Evolutionary conservation across 345 rosid species (phyloP), one percentile per base, ranked within the genome.

Genomic region (Citrus glauca): DNA sequence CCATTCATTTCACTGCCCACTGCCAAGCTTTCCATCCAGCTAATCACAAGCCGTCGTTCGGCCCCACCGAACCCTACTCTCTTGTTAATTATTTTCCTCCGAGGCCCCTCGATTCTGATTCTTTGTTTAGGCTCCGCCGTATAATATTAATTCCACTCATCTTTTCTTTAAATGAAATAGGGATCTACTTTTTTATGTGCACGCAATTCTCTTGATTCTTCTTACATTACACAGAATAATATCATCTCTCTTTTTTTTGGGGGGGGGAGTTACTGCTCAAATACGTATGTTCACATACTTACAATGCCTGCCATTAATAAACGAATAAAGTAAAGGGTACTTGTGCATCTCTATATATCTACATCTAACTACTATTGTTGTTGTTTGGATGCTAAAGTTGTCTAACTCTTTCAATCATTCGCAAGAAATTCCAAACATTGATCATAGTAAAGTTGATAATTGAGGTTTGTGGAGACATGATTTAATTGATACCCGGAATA

Each of bases 1-100:
- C 66, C 87, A 78, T 50, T 50, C 19, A 50, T 4, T 4, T 80
- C 74, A 13, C 55, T 45, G 78, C 77, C 83, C 87, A 78, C 87
- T 45, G 78, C 76, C 83, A 85, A 71, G 87, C 88, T 87, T 93
- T 91, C 93, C 69, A 59, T 87, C 85, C 97, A 93, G 97, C 98
- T 93, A 93, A 88, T 79, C 70, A 84, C 87, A 68, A 89, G 90
- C 94, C 80, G 88, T 91, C 88, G 55, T 63, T 79, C 73, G 97
- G 90, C 73, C 93, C 91, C 73, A 84, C 89, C 56, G 16, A 72
- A 5, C 56, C 72, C n/a, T 9, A 61, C 7, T 40, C 17, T 59
- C 25, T 9, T 71, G 25, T 9, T 71, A 65, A n/a, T 50, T 28
- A 6, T 77, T 77, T 59, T n/a, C 66, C 48, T 35, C 37, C 4